Percentiles rank a stretch among this genome's conserved stretches.
These are phyloP conservation scores for Phytopythium helicoides DNA, from an alignment of 352 stramenopile genomes.

Conservation along the genomic window DNA sequence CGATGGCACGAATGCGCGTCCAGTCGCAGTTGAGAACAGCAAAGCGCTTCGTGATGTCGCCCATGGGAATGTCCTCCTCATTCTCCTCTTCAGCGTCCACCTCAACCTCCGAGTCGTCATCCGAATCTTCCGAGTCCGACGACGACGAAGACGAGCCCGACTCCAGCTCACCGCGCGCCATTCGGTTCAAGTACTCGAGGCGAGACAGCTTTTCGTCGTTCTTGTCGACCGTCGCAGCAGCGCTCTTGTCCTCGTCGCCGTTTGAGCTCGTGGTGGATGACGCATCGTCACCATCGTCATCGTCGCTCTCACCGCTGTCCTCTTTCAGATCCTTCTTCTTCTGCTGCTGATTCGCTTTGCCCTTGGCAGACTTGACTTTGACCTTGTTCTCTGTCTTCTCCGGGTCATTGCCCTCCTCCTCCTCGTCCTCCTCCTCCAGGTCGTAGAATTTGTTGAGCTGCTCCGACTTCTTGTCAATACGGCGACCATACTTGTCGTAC, in stretches of 20 bases:
- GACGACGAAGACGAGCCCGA: conserved; percentile 48
- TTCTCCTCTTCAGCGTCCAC: conserved; percentile 41
- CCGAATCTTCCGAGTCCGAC: conserved; percentile 46
- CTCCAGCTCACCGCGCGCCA: conserved; percentile 77
- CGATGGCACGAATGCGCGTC: conserved; percentile 93
- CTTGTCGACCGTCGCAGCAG: conserved; percentile 24
- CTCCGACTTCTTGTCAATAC: conserved; percentile 75
- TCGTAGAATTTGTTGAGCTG: conserved; percentile 83
- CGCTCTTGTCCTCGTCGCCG: conserved; percentile 24
- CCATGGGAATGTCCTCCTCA: conserved; percentile 77
- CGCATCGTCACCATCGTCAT: conserved; percentile 23
- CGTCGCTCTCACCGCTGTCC: conserved; percentile 19
- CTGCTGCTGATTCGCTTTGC: neutral
- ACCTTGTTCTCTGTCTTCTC: conserved; percentile 14
- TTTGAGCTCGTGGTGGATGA: conserved; percentile 28
- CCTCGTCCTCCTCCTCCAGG: conserved; percentile 55
- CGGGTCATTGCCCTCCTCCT: conserved; percentile 13
- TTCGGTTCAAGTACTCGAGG: conserved; percentile 84
- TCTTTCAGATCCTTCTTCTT: conserved; percentile 14
- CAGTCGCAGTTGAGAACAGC: conserved; percentile 97
- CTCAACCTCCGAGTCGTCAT: conserved; percentile 22
- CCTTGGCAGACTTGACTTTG: conserved; percentile 13
- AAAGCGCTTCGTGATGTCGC: conserved; percentile 87
- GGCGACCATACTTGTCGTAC: conserved; percentile 87
- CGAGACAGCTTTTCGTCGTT: conserved; percentile 68